Evolutionary conservation across 805 yeast genomes (phyloP).

Genomic region (Yarrowia sp.): DNA sequence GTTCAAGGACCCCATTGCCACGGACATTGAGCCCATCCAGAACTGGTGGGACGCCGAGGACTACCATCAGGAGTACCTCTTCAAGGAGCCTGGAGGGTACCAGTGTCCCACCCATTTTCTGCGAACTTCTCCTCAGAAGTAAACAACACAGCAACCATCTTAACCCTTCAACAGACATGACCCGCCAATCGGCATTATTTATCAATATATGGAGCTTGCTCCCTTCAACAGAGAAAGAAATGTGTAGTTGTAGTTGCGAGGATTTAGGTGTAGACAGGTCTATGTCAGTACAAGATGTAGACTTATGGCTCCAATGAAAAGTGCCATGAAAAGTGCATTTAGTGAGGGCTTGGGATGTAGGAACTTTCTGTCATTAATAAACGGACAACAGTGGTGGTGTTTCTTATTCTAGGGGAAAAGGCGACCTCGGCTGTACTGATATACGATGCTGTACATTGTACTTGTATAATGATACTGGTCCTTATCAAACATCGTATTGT

Average conservation of each 20-base stretch:
- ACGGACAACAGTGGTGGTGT: too few relatives aligned
- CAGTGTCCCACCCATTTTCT: slow-evolving; percentile 86
- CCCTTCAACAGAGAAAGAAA: neutral
- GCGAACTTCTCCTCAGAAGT: slow-evolving; percentile 51
- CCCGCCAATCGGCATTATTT: slow-evolving; percentile 9
- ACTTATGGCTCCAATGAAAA: too few relatives aligned
- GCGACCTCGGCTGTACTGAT: too few relatives aligned
- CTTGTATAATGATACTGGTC: too few relatives aligned
- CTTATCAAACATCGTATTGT: too few relatives aligned
- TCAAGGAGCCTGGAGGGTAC: slow-evolving; percentile 79
- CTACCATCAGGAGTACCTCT: slow-evolving; percentile 81
- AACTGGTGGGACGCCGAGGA: slow-evolving; percentile 92
- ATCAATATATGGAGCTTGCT: slow-evolving; percentile 1
- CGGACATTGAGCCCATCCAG: slow-evolving; percentile 63
- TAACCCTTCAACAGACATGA: neutral
- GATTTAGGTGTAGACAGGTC: too few relatives aligned
- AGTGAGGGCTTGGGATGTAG: too few relatives aligned
- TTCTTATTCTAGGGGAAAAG: too few relatives aligned
- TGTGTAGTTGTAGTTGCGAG: neutral
- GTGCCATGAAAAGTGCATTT: too few relatives aligned
- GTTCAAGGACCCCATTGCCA: slow-evolving; percentile 68
- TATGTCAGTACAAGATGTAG: too few relatives aligned
- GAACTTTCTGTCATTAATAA: too few relatives aligned
- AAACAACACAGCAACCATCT: neutral
- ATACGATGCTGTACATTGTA: too few relatives aligned